Evolutionary conservation across 805 yeast species (phyloP).

Genomic region (Torulaspora franciscae): DNA sequence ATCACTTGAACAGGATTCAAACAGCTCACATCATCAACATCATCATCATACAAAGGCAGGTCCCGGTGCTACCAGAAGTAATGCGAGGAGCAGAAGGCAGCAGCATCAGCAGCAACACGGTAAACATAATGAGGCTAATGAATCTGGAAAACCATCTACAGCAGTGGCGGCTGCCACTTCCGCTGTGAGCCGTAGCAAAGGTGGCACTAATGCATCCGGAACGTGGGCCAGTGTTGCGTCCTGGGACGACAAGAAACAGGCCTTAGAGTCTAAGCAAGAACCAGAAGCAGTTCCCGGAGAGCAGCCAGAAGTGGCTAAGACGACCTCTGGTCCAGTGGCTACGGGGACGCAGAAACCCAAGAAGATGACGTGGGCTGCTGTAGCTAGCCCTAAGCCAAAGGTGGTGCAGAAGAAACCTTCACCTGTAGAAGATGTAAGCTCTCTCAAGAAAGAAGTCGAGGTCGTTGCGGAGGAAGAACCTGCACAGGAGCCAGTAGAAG

Average conservation of each 20-base stretch:
- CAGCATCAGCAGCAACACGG: slow-evolving; percentile 17
- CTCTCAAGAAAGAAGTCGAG: slow-evolving; percentile 36
- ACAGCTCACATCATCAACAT: slow-evolving; percentile 9
- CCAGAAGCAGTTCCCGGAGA: slow-evolving; percentile 5
- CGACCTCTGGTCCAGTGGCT: slow-evolving; percentile 17
- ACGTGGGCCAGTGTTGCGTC: slow-evolving; percentile 41
- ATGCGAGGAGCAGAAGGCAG: slow-evolving; percentile 11
- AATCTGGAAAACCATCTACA: slow-evolving; percentile 21
- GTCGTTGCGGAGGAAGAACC: neutral
- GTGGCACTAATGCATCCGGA: slow-evolving; percentile 21
- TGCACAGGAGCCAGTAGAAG: slow-evolving; percentile 7
- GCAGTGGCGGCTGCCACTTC: slow-evolving; percentile 6
- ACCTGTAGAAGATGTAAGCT: slow-evolving; percentile 28
- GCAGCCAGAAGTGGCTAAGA: slow-evolving; percentile 5
- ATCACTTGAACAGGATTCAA: slow-evolving; percentile 11
- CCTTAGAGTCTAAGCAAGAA: slow-evolving; percentile 2
- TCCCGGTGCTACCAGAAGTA: slow-evolving; percentile 11
- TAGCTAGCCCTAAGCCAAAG: slow-evolving; percentile 51
- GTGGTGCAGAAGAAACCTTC: slow-evolving; percentile 33
- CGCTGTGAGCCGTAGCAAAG: slow-evolving; percentile 25
- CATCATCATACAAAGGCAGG: slow-evolving; percentile 14
- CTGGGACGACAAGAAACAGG: slow-evolving; percentile 17
- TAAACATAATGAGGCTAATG: slow-evolving; percentile 22
- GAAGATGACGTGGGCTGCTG: slow-evolving; percentile 64
- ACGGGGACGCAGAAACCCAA: slow-evolving; percentile 19